Evolutionary conservation across 2,329 filamentous ascomycete species (phyloP).

Genomic region (Aureobasidium sp.): DNA sequence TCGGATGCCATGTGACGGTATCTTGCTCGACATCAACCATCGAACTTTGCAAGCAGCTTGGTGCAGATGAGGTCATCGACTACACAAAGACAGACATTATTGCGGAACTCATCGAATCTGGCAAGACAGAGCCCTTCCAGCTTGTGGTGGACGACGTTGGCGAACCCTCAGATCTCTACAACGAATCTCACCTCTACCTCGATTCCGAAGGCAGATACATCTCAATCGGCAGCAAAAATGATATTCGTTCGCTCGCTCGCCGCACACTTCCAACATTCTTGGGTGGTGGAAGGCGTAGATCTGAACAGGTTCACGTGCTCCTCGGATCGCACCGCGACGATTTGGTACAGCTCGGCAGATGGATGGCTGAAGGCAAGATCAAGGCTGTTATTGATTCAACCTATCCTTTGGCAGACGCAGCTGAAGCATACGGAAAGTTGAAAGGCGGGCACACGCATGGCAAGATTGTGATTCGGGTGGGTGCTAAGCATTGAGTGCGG

Average conservation of each 20-base stretch:
- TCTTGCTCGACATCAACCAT: constrained; percentile 54
- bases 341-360: constrained; percentile 44
- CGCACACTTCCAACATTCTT: constrained; percentile 39
- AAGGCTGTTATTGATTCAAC: constrained; percentile 50
- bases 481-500: constrained; percentile 5
- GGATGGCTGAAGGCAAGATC: constrained; percentile 54
- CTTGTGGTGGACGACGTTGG: constrained; percentile 55
- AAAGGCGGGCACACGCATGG: constrained; percentile 51
- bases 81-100: constrained; percentile 49
- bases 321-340: constrained; percentile 37
- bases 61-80: constrained; percentile 58
- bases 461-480: constrained; percentile 48
- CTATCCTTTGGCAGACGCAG: constrained; percentile 50
- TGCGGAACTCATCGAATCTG: constrained; percentile 35
- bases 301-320: constrained; percentile 30
- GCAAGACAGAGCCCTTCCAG: constrained; percentile 42
- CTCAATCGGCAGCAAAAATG: constrained; percentile 42
- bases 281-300: constrained; percentile 46
- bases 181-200: constrained; percentile 46
- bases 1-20: constrained; percentile 53
- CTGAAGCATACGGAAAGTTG: constrained; percentile 52
- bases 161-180: constrained; percentile 45
- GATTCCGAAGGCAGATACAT: constrained; percentile 45
- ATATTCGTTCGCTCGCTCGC: constrained; percentile 27
- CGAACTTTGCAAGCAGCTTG: constrained; percentile 50